These are phyloP conservation scores for Golubevia sp. DNA, from an alignment of 1,284 basidiomycete species.

Conservation along the genomic window DNA sequence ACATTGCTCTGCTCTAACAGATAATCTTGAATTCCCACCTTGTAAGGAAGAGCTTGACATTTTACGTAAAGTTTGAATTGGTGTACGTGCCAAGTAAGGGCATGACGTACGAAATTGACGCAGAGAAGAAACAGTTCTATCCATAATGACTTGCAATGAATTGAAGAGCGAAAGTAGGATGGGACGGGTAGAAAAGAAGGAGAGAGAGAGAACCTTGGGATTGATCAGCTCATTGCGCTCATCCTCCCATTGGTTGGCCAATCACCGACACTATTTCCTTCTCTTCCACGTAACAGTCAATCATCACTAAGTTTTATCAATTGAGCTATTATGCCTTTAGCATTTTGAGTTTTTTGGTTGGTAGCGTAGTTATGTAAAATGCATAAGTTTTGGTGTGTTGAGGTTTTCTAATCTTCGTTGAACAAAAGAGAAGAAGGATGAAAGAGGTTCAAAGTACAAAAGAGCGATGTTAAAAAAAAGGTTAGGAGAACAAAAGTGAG, in stretches of 20 bases:
- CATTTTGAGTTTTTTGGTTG: not conserved
- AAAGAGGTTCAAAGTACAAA: too few relatives aligned
- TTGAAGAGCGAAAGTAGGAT: not conserved
- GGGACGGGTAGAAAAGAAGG: not conserved
- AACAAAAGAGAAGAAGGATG: not conserved
- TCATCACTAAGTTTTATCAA: too few relatives aligned
- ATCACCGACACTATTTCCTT: not conserved
- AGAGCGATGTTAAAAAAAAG: too few relatives aligned
- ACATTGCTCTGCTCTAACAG: slow-evolving; percentile 51
- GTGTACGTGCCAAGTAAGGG: slow-evolving; percentile 46
- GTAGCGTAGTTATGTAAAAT: not conserved
- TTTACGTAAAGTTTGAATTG: slow-evolving; percentile 44
- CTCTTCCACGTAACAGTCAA: not conserved
- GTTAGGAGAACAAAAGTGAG: not conserved
- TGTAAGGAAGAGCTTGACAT: slow-evolving; percentile 28
- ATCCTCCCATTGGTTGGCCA: not conserved
- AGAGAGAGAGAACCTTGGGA: not conserved
- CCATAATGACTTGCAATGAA: slow-evolving; percentile 19
- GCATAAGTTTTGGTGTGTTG: too few relatives aligned
- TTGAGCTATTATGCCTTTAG: not conserved
- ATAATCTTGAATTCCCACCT: slow-evolving; percentile 35
- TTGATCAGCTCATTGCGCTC: not conserved
- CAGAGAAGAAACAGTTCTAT: slow-evolving; percentile 38
- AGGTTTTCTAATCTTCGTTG: not conserved
- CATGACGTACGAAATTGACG: slow-evolving; percentile 45